Evolutionary conservation across 192 early-diverging fungal species (phyloP).

Genomic region (Backusella tarrabulga): DNA sequence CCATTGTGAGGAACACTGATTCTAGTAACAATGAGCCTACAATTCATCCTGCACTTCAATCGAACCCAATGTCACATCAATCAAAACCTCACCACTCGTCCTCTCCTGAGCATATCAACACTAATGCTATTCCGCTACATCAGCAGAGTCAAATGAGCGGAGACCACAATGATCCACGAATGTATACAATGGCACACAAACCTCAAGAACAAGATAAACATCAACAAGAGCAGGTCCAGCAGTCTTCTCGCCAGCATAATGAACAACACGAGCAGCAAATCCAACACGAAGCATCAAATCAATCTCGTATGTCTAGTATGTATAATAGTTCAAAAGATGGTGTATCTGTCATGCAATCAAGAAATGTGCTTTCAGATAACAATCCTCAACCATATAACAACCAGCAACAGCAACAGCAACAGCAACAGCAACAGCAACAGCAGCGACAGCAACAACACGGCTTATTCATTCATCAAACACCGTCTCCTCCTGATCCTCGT

Average conservation of each 20-base stretch:
- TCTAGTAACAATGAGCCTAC: not conserved
- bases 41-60: constrained; percentile 5
- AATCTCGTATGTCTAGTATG: not conserved
- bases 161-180: not conserved
- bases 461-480: not conserved
- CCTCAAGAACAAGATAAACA: not conserved
- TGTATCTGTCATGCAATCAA: not conserved
- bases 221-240: not conserved
- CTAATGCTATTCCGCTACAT: not conserved
- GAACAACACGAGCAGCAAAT: not conserved
- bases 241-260: not conserved
- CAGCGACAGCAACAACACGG: not conserved
- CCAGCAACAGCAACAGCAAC: not conserved
- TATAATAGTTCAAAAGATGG: not conserved
- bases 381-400: not conserved
- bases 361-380: not conserved
- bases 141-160: not conserved
- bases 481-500: not conserved
- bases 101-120: not conserved
- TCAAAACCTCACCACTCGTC: not conserved
- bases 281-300: not conserved
- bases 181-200: not conserved
- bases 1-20: not conserved
- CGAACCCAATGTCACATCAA: not conserved
- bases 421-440: not conserved